phyloP scores from a whole-genome alignment of 1,284 basidiomycete genomes.

The Neolentinus lepideus region DNA sequence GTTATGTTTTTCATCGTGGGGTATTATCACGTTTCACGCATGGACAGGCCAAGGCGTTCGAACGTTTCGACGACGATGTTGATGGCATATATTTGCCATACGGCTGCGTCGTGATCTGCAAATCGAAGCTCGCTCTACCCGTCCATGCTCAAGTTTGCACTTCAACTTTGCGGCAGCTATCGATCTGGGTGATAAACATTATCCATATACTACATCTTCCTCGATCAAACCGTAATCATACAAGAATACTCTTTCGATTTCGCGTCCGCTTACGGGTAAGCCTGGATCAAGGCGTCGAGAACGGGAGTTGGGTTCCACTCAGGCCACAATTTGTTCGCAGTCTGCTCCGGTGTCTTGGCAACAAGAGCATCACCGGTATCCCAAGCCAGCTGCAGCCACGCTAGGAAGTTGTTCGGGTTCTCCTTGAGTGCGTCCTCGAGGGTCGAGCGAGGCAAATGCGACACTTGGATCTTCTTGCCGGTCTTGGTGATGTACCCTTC shows the following conservation, averaged over 20 bases:
- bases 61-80: no score
- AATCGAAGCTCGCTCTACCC: no score
- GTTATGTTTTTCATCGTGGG: no score
- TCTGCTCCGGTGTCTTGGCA: neutral
- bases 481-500: constrained; percentile 9
- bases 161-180: no score
- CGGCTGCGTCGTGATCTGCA: no score
- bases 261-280: neutral
- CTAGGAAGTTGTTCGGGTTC: constrained; percentile 4
- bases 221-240: no score
- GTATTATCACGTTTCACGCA: no score
- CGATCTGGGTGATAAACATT: no score
- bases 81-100: no score
- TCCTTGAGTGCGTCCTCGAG: constrained; percentile 7
- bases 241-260: neutral
- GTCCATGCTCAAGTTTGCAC: no score
- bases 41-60: no score
- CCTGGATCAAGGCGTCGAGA: neutral
- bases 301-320: neutral
- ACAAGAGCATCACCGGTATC: neutral
- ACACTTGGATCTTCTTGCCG: constrained; percentile 10
- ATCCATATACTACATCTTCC: no score
- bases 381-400: neutral
- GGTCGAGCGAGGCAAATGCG: constrained; percentile 6
- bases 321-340: neutral